Evolutionary conservation across 2,329 filamentous ascomycete genomes (phyloP).

Genomic region (Huntiella bhutanensis): DNA sequence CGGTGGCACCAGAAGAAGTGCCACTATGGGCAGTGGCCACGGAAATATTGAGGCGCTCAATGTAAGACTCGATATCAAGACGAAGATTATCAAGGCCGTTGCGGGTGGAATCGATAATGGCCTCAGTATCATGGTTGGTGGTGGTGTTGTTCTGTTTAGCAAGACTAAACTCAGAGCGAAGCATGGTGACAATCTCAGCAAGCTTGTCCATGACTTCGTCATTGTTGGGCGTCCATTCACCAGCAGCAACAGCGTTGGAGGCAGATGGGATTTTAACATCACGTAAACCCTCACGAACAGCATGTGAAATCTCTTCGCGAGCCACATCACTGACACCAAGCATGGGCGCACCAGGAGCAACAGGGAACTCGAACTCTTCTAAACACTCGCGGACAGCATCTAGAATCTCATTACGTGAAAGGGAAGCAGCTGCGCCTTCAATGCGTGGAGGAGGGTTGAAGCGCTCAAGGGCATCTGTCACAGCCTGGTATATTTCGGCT

Average conservation of each 20-base stretch:
- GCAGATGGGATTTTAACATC: conserved; percentile 27
- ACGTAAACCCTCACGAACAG: conserved; percentile 40
- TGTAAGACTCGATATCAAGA: conserved; percentile 61
- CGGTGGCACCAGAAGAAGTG: conserved; percentile 31
- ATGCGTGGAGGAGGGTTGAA: conserved; percentile 46
- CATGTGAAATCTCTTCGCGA: conserved; percentile 42
- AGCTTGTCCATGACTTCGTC: conserved; percentile 36
- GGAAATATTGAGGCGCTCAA: conserved; percentile 44
- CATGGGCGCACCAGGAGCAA: conserved; percentile 35
- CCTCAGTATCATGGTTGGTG: conserved; percentile 66
- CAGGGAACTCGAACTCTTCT: conserved; percentile 63
- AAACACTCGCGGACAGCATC: conserved; percentile 71
- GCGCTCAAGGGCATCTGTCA: conserved; percentile 70
- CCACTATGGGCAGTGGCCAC: conserved; percentile 16
- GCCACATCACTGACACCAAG: conserved; percentile 28
- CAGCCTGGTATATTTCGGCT: conserved; percentile 69
- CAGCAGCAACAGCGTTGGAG: conserved; percentile 17
- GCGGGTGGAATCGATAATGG: conserved; percentile 71
- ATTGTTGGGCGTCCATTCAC: conserved; percentile 16
- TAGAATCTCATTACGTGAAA: conserved; percentile 69
- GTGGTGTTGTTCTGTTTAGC: conserved; percentile 62
- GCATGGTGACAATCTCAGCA: conserved; percentile 44
- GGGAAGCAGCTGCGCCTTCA: conserved; percentile 46
- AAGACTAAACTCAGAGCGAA: conserved; percentile 43
- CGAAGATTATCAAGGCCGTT: conserved; percentile 71